Evolutionary conservation across 345 rosid species (phyloP).

Genomic region (Euclidium syriacum): DNA sequence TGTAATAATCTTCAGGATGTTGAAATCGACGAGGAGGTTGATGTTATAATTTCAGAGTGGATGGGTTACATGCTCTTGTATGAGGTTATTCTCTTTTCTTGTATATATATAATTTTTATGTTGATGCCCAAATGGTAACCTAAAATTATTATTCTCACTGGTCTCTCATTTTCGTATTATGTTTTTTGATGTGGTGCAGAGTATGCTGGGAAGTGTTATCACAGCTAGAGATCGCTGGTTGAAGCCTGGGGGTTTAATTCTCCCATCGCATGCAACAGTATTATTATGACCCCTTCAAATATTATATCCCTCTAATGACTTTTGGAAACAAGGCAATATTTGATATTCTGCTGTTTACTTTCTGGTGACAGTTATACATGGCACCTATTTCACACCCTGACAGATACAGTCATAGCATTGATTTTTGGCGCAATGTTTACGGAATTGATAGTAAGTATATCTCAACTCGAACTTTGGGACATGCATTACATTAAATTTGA

Average conservation of each 20-base stretch:
- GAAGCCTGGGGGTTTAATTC: slow-evolving; percentile 91
- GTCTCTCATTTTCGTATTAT: slow-evolving; percentile 1
- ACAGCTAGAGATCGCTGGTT: slow-evolving; percentile 96
- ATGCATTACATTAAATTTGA: background rate
- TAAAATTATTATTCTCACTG: background rate
- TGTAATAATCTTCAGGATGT: slow-evolving; percentile 65
- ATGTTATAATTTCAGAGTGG: slow-evolving; percentile 96
- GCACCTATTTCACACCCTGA: slow-evolving; percentile 92
- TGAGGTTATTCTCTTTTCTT: slow-evolving; percentile 55
- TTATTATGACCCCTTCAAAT: slow-evolving; percentile 11
- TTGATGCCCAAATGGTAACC: slow-evolving; percentile 10
- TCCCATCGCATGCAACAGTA: slow-evolving; percentile 89
- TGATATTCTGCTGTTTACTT: slow-evolving; percentile 20
- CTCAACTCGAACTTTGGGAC: slow-evolving; percentile 6
- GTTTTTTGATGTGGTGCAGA: slow-evolving; percentile 38
- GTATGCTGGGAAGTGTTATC: slow-evolving; percentile 98
- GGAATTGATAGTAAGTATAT: slow-evolving; percentile 93
- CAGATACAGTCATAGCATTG: slow-evolving; percentile 88
- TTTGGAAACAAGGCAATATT: slow-evolving; percentile 21
- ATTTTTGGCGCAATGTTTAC: slow-evolving; percentile 95
- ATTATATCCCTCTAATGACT: background rate
- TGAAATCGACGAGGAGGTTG: slow-evolving; percentile 90
- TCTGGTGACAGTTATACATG: slow-evolving; percentile 72
- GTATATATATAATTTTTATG: background rate
- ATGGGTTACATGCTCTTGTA: slow-evolving; percentile 99